A percentile compares a stretch with the other conserved stretches of the same genome.
Evolutionary conservation across 2,329 filamentous ascomycete genomes (phyloP).

Genomic region (Fusarium sp.): DNA sequence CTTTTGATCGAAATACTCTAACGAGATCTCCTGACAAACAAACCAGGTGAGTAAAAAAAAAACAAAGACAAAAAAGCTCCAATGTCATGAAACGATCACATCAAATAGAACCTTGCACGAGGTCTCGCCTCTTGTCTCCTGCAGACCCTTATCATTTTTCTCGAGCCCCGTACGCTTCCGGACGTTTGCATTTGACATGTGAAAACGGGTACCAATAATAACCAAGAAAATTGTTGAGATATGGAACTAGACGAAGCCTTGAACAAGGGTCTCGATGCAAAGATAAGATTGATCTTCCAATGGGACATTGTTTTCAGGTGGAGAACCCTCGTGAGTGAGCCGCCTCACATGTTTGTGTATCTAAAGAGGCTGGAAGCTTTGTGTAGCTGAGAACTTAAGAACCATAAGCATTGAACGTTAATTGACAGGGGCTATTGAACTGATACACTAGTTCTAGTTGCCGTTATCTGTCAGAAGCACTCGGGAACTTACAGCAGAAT

Average conservation of each 20-base stretch:
- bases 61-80: background rate
- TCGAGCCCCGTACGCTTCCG: background rate
- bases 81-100: conserved; percentile 16
- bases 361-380: background rate
- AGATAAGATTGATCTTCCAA: conserved; percentile 41
- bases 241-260: too few species aligned
- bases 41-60: background rate
- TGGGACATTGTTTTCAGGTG: conserved; percentile 16
- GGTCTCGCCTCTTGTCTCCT: conserved; percentile 16
- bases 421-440: background rate
- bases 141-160: conserved; percentile 26
- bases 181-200: conserved; percentile 39
- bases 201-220: conserved; percentile 32
- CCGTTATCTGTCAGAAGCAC: background rate
- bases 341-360: conserved; percentile 17
- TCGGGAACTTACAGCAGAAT: background rate
- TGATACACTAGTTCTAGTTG: background rate
- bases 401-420: background rate
- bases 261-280: conserved; percentile 10
- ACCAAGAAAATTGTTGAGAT: conserved; percentile 37
- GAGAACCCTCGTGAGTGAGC: conserved; percentile 12
- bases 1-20: background rate
- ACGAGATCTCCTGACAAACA: conserved; percentile 5
- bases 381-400: background rate
- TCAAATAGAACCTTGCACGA: conserved; percentile 29